Percentiles rank a stretch among this genome's conserved stretches.
These are phyloP conservation scores for Candida insectorum DNA, from an alignment of 805 yeast genomes.

Conservation along the genomic window DNA sequence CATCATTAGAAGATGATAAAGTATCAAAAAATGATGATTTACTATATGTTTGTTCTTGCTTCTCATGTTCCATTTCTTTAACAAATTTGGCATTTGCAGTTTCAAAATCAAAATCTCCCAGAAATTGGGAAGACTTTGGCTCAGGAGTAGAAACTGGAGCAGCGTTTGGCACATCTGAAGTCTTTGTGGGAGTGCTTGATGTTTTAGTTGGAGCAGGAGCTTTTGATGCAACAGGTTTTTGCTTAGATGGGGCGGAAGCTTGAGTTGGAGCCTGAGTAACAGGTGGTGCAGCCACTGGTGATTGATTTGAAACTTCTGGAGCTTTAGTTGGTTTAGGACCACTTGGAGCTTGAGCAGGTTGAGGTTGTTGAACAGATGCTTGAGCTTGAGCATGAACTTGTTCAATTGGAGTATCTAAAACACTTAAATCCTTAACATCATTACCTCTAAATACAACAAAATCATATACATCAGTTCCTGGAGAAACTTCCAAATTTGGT, in stretches of 20 bases:
- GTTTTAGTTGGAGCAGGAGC: slow-evolving; percentile 9
- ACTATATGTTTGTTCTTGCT: slow-evolving; percentile 50
- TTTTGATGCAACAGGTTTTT: background rate
- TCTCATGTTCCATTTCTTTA: slow-evolving; percentile 41
- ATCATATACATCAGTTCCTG: slow-evolving; percentile 67
- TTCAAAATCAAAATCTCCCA: slow-evolving; percentile 71
- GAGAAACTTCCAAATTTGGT: slow-evolving; percentile 66
- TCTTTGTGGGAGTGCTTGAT: slow-evolving; percentile 11
- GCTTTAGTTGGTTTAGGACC: slow-evolving; percentile 7
- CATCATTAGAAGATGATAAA: slow-evolving; percentile 65
- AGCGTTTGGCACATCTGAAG: slow-evolving; percentile 10
- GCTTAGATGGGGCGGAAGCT: slow-evolving; percentile 5
- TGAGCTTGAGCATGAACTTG: slow-evolving; percentile 52
- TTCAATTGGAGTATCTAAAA: slow-evolving; percentile 68
- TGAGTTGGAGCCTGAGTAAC: slow-evolving; percentile 7
- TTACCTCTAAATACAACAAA: slow-evolving; percentile 84
- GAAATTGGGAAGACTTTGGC: slow-evolving; percentile 25
- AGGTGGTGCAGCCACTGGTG: slow-evolving; percentile 7
- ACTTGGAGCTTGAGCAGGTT: slow-evolving; percentile 2
- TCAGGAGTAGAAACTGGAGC: slow-evolving; percentile 10
- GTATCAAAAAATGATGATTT: slow-evolving; percentile 88
- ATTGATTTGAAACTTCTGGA: slow-evolving; percentile 3
- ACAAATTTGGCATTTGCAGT: slow-evolving; percentile 69
- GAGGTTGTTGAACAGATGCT: slow-evolving; percentile 2
- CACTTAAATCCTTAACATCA: slow-evolving; percentile 86